These are phyloP conservation scores for Fraxinus americana DNA, from an alignment of 257 asterid species.

Conservation along the genomic window DNA sequence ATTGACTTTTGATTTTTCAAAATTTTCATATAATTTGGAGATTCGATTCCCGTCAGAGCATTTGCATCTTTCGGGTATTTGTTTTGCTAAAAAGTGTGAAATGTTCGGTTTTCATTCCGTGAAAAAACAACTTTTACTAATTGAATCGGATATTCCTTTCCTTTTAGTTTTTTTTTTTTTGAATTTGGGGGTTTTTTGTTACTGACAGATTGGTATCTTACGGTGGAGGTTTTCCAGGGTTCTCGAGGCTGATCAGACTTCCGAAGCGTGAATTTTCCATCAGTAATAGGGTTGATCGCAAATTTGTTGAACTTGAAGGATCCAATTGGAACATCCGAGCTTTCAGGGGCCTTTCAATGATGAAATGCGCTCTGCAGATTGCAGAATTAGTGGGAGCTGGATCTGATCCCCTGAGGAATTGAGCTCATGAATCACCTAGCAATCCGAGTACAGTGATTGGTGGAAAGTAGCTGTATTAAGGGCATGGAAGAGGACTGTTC, in stretches of 20 bases:
- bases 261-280: slow-evolving; percentile 26
- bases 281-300: slow-evolving; percentile 34
- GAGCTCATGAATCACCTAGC: slow-evolving; percentile 28
- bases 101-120: slow-evolving; percentile 16
- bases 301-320: neutral
- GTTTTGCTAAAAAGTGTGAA: slow-evolving; percentile 31
- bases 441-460: slow-evolving; percentile 36
- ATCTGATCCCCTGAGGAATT: slow-evolving; percentile 26
- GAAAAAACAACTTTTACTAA: slow-evolving; percentile 31
- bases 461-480: slow-evolving; percentile 21
- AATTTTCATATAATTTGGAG: neutral
- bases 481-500: slow-evolving; percentile 55
- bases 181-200: slow-evolving; percentile 41
- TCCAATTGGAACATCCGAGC: slow-evolving; percentile 25
- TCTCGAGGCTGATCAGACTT: slow-evolving; percentile 42
- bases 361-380: slow-evolving; percentile 26
- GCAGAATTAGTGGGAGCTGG: slow-evolving; percentile 29
- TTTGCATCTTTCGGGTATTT: slow-evolving; percentile 11
- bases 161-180: neutral
- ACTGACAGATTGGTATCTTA: slow-evolving; percentile 29
- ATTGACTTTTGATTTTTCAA: slow-evolving; percentile 6
- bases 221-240: slow-evolving; percentile 39
- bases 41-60: slow-evolving; percentile 37
- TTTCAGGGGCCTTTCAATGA: slow-evolving; percentile 25
- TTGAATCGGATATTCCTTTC: slow-evolving; percentile 33